Conservation (phyloP, 2,329 filamentous ascomycete genomes). For the Exserohilum turcica region DNA sequence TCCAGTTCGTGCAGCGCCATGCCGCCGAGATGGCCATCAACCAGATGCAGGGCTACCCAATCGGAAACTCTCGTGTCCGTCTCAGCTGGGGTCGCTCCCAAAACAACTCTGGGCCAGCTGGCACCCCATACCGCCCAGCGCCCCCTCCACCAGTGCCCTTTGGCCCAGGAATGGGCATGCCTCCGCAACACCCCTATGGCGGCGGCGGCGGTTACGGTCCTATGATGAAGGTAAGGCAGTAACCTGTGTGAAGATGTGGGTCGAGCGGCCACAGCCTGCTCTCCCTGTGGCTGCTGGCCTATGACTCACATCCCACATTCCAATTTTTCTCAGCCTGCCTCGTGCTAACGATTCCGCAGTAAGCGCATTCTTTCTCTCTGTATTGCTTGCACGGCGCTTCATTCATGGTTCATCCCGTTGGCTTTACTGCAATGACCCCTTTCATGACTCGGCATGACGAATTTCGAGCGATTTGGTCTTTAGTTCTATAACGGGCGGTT, state of each 20-base stretch:
- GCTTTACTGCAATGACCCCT: slow-evolving; percentile 44
- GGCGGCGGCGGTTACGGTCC: slow-evolving; percentile 62
- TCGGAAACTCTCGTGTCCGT: slow-evolving; percentile 96
- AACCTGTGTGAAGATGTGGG: background rate
- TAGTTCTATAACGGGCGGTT: slow-evolving; percentile 43
- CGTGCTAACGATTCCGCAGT: slow-evolving; percentile 33
- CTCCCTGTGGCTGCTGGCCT: background rate
- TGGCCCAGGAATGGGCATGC: slow-evolving; percentile 69
- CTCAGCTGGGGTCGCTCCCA: slow-evolving; percentile 97
- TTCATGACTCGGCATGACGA: slow-evolving; percentile 48
- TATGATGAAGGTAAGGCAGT: slow-evolving; percentile 66
- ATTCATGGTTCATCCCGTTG: slow-evolving; percentile 43
- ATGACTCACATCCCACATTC: background rate
- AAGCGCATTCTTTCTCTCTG: slow-evolving; percentile 47
- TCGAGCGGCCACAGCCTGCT: background rate
- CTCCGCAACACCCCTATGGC: slow-evolving; percentile 63
- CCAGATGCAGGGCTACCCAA: slow-evolving; percentile 99
- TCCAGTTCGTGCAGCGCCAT: slow-evolving; percentile 98
- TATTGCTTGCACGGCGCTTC: slow-evolving; percentile 43
- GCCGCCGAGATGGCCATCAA: slow-evolving; percentile 99
- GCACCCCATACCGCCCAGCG: slow-evolving; percentile 94
- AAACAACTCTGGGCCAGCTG: slow-evolving; percentile 97
- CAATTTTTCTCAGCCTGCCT: background rate
- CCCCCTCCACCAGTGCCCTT: slow-evolving; percentile 74
- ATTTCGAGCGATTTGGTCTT: slow-evolving; percentile 46